Conservation (phyloP, 345 rosid genomes). For the Geranium brycei region DNA sequence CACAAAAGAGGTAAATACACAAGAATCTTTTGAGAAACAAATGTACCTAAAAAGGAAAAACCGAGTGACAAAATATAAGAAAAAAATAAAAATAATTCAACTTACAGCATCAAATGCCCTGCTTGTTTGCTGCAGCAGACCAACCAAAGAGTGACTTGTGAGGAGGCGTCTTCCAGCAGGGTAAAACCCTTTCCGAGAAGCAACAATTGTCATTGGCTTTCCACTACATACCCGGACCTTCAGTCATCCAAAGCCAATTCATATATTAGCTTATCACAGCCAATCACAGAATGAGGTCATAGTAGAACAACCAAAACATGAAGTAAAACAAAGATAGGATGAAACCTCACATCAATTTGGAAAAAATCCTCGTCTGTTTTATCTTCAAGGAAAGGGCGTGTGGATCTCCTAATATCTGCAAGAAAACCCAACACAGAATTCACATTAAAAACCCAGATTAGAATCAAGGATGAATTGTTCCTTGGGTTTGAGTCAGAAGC, state of each 20-base stretch:
- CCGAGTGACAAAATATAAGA: not conserved
- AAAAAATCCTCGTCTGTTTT: slow-evolving; percentile 58
- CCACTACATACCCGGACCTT: slow-evolving; percentile 80
- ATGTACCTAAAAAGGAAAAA: not conserved
- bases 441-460: slow-evolving; percentile 8
- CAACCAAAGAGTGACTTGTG: slow-evolving; percentile 60
- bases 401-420: slow-evolving; percentile 62
- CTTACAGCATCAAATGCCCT: slow-evolving; percentile 69
- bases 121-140: slow-evolving; percentile 76
- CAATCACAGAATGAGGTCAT: not conserved
- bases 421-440: slow-evolving; percentile 1
- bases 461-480: too few relatives aligned
- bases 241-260: slow-evolving; percentile 5
- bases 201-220: slow-evolving; percentile 61
- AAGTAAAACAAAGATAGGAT: not conserved
- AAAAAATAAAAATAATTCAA: slow-evolving; percentile 1
- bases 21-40: not conserved
- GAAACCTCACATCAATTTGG: slow-evolving; percentile 67
- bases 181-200: slow-evolving; percentile 65
- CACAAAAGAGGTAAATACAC: not conserved
- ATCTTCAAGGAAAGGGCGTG: slow-evolving; percentile 50
- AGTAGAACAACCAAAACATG: not conserved
- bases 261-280: not conserved
- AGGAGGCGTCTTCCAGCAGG: slow-evolving; percentile 64
- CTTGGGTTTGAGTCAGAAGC: not conserved